These are phyloP conservation scores for Pythium phragmiticola DNA, from an alignment of 352 stramenopile species.

Conservation along the genomic window DNA sequence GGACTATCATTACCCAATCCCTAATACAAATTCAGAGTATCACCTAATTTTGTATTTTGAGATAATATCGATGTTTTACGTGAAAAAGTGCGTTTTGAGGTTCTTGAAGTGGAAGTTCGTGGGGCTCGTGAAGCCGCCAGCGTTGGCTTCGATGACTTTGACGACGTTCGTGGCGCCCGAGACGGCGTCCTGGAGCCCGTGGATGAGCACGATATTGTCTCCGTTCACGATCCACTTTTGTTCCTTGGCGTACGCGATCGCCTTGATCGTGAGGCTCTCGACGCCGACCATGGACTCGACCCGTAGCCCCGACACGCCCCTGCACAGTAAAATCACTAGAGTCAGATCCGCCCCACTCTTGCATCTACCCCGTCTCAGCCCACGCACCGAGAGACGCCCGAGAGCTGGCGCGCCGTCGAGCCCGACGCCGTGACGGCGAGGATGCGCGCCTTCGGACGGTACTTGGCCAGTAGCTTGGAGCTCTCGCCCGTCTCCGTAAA, in stretches of 20 bases:
- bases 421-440: constrained; percentile 86
- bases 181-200: constrained; percentile 84
- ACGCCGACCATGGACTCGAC: constrained; percentile 80
- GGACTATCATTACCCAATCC: not conserved
- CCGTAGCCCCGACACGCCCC: constrained; percentile 61
- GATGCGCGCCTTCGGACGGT: constrained; percentile 87
- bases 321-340: constrained; percentile 23
- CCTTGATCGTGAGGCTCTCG: constrained; percentile 85
- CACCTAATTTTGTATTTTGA: not conserved
- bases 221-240: constrained; percentile 76
- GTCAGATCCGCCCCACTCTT: not conserved
- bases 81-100: constrained; percentile 37
- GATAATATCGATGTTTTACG: constrained; percentile 5
- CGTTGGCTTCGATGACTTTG: constrained; percentile 84
- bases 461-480: constrained; percentile 96
- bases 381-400: constrained; percentile 72
- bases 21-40: not conserved
- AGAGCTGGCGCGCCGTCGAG: constrained; percentile 67
- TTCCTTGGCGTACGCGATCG: constrained; percentile 81
- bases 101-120: constrained; percentile 66
- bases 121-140: constrained; percentile 61
- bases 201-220: constrained; percentile 89
- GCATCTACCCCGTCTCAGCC: not conserved
- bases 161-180: constrained; percentile 87
- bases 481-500: constrained; percentile 95